Evolutionary conservation across 1,284 basidiomycete species (phyloP).

Genomic region (Austroboletus olivaceoglutinosus): DNA sequence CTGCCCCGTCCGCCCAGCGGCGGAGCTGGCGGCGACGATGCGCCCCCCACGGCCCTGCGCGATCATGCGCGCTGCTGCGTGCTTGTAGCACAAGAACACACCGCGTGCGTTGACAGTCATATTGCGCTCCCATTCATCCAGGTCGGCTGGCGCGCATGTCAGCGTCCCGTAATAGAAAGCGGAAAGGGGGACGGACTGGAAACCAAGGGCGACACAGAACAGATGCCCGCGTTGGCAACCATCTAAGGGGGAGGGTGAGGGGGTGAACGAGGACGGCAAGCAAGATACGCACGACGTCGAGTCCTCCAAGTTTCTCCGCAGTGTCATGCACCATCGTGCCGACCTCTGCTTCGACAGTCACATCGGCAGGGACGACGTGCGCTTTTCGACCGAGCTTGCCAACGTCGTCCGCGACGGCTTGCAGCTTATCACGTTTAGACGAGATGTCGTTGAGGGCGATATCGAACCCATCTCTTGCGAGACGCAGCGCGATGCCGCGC

Average conservation of each 20-base stretch:
- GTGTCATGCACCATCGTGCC: conserved; percentile 4
- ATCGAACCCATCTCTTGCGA: conserved; percentile 19
- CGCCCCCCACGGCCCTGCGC: conserved; percentile 38
- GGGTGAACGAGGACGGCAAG: too few relatives aligned
- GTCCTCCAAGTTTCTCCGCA: conserved; percentile 10
- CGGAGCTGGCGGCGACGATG: conserved; percentile 36
- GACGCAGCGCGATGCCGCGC: conserved; percentile 16
- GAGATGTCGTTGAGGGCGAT: conserved; percentile 15
- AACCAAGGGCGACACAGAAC: neutral
- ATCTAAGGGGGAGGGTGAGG: conserved; percentile 6
- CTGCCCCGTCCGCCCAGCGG: conserved; percentile 18
- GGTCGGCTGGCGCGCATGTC: conserved; percentile 11
- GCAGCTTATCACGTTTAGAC: conserved; percentile 12
- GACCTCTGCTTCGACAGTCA: conserved; percentile 11
- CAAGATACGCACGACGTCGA: conserved; percentile 15
- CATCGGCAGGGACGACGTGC: conserved; percentile 15
- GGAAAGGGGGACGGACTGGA: neutral
- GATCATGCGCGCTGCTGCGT: conserved; percentile 37
- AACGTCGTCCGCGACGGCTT: conserved; percentile 9
- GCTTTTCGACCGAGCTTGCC: conserved; percentile 13
- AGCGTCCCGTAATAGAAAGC: neutral
- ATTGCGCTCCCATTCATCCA: conserved; percentile 26
- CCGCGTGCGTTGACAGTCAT: conserved; percentile 32
- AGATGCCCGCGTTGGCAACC: conserved; percentile 17
- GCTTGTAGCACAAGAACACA: conserved; percentile 34